Conservation (phyloP, 2,329 filamentous ascomycete genomes). For the Talaromyces sp. region DNA sequence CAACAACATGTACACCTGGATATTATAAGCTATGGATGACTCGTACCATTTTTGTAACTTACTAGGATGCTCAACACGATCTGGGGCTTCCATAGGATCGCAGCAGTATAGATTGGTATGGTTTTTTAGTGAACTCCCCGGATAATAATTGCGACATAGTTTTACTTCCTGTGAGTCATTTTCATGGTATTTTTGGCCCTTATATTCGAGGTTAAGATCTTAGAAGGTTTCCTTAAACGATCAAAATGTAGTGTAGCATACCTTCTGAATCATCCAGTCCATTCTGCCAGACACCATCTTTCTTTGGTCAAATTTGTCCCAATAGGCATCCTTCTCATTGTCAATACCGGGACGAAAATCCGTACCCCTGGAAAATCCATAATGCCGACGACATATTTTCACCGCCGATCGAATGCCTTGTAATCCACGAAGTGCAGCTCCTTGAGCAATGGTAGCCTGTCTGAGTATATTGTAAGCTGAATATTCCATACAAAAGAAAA, state of each 20-base stretch:
- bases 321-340: no score
- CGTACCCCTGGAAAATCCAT: background rate
- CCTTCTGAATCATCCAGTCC: no score
- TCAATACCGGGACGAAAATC: no score
- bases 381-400: constrained; percentile 5
- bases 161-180: no score
- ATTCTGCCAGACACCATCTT: no score
- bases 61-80: background rate
- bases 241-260: no score
- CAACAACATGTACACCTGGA: background rate
- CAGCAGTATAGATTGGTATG: background rate
- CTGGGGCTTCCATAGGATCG: background rate
- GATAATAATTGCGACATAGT: background rate
- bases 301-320: no score
- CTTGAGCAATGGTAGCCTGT: constrained; percentile 1
- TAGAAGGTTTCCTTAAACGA: no score
- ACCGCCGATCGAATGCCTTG: background rate
- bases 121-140: background rate
- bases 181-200: no score
- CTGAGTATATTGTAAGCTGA: background rate
- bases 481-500: background rate
- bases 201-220: no score
- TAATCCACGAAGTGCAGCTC: constrained; percentile 6
- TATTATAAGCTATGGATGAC: background rate
- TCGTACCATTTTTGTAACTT: background rate